Base-by-base conservation (phyloP, 1,139 yeast species). In the Arxiozyma telluris region DNA sequence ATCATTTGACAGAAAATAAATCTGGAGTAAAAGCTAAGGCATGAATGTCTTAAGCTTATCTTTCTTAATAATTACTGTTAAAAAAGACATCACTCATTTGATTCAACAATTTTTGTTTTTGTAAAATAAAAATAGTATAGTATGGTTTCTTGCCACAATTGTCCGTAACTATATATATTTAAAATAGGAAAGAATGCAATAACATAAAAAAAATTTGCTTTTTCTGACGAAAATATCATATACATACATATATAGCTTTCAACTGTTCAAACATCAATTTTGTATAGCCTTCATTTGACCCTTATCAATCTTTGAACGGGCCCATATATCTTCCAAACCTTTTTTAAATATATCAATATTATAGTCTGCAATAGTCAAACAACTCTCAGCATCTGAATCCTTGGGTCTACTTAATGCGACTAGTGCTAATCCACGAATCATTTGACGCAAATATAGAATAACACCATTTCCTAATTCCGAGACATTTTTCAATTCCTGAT, bases 351-450 rank as follows among this genome's bases (percentile, higher is more conserved):
- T 78, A 58, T 84, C 87, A 45, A 91, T 91, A 67, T 93, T 93
- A 68, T 89, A 91, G 68, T 93, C 98, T 38, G 91, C 83, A 47
- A 93, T 80, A 0, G 96, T 84, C 63, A 87, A 71, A 12, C 84
- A 76, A 52, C 76, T 76, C 55, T 79, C 82, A 52, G 75, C 69
- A 55, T 66, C 71, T 23, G 70, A 68, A 45, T 79, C 81, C 55
- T 81, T 90, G 51, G 84, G 79, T 55, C 96, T 78, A 43, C 89
- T 83, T 56, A 91, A 76, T 1, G 96, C 96, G 47, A 93, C 96
- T 56, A 93, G 75, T 2, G 97, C 96, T 61, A 91, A 75, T 0
- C 97, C 97, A 61, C 95, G 78, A 55, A 93, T 87, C 96, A 93
- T 90, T 66, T 89, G 96, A 59, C 86, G 84, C 66, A 93, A 76